Evolutionary conservation across 371 early-diverging fungal genomes (phyloP), one percentile per base, ranked within the genome.

Genomic region (Mortierella sp.): DNA sequence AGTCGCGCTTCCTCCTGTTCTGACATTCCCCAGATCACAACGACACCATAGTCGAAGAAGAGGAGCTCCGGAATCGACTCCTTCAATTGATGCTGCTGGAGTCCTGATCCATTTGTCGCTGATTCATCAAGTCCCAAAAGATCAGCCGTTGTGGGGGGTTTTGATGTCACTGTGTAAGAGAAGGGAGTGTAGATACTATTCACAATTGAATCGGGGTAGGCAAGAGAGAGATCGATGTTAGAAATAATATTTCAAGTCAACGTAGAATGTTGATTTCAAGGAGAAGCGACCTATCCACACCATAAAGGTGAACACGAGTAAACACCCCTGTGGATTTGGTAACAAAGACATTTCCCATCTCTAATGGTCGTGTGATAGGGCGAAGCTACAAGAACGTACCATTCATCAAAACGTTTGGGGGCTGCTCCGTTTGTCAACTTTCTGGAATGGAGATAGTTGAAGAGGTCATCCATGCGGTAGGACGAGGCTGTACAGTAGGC

Each of bases 11-110:
- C 98, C 73, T 97, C 96, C 29, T 88, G 88, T 70, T 95, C 93
- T 39, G 92, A 91, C 85, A 99, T 94, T 40, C 97, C 97, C 99
- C 99, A 99, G 75, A 97, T 92, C 1, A 98, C 98, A 16, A 96
- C 94, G 13, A 97, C 97, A 47, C 99, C 97, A 79, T 97, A 97
- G 76, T 97, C 98, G 80, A 98, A 98, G 48, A 93, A 86, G 79
- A 95, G 94, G 22, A 95, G 80, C 79, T 95, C 96, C 53, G 94
- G 93, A 24, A 89, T 90, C 9, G 79, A 65, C n/a, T 83, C 84
- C 43, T 67, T 83, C 29, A 69, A 29, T 39, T 64, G 79, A n/a
- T 73, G 79, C 37, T 73, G 78, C 19, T 69, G 44, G 14, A 50
- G 76, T 26, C 73, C 76, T 16, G 75, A 65, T 70, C 67, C 73